Base-by-base conservation (phyloP, 495 filamentous ascomycete genomes). In the Talaromyces trachyspermus region DNA sequence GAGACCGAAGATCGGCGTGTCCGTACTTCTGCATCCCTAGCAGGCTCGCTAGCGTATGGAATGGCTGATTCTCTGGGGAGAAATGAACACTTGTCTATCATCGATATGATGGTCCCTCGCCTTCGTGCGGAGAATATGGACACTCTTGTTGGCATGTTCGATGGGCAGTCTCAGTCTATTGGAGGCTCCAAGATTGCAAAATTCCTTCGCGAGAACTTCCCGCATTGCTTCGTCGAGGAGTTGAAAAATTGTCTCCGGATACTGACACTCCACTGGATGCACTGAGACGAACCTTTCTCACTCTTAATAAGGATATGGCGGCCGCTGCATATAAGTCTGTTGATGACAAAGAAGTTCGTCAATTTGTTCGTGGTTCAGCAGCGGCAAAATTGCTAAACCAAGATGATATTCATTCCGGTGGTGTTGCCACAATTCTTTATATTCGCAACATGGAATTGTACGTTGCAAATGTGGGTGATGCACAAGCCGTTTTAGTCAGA, bases 51-150 rank as follows among this genome's bases (percentile, higher is more conserved):
- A 68, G 80, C 87, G 3, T 99, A 97, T 60, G 92, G 92, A 35
- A 96, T 99, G 94, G 91, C 92, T 29, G 92, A 99, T 64, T 89
- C 84, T n/a, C 71, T 99, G 2, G 92, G 92, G 12, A 84, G 77
- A 53, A 89, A 88, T 55, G 89, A 97, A 57, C 92, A 99, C 62
- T 63, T 99, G 5, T 96, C 94, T 8, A 95, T 89, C n/a, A 86
- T 97, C 36, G 92, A 99, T 65, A 85, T 99, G 72, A 89, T 97
- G 32, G 86, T 97, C 24, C 94, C 94, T 1, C 81, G 86, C 19
- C 86, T 96, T 60, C 86, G 88, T 57, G 89, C 87, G n/a, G 85
- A 85, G 40, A 88, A 95, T 50, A 82, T 87, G 43, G 89, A 97
- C 60, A 92, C 84, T 11, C 71, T 99, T 29, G 65, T 97, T 29